Evolutionary conservation across 1,139 yeast genomes (phyloP).

Genomic region (Candida tropicalis): DNA sequence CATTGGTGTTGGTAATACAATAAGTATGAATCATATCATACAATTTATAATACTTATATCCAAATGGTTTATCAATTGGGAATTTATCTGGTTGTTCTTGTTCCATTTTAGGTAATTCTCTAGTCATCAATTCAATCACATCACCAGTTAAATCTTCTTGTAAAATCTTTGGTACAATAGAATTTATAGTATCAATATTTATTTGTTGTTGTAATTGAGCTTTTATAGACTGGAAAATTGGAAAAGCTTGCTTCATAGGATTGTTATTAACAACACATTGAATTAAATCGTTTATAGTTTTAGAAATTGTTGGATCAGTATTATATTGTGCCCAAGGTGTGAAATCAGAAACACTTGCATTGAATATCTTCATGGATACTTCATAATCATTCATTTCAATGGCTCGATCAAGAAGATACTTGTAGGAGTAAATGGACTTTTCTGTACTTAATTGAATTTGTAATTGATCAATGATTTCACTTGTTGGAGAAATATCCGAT

Average conservation of each 20-base stretch:
- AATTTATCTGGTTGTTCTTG: slow-evolving; percentile 26
- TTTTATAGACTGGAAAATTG: slow-evolving; percentile 37
- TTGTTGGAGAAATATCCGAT: slow-evolving; percentile 23
- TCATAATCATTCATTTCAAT: slow-evolving; percentile 22
- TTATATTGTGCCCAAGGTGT: slow-evolving; percentile 33
- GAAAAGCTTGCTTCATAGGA: slow-evolving; percentile 30
- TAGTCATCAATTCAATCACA: slow-evolving; percentile 56
- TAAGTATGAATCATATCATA: slow-evolving; percentile 49
- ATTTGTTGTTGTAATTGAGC: slow-evolving; percentile 38
- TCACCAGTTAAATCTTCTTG: slow-evolving; percentile 56
- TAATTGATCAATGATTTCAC: slow-evolving; percentile 20
- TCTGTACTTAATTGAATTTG: slow-evolving; percentile 17
- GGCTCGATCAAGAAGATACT: slow-evolving; percentile 19
- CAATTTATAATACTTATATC: slow-evolving; percentile 30
- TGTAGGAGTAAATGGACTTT: slow-evolving; percentile 23
- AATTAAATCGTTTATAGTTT: slow-evolving; percentile 38
- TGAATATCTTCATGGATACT: slow-evolving; percentile 33
- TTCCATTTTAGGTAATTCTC: slow-evolving; percentile 59
- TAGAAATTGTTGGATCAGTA: slow-evolving; percentile 31
- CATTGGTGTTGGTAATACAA: slow-evolving; percentile 43
- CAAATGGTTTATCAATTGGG: slow-evolving; percentile 31
- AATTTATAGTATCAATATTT: slow-evolving; percentile 46
- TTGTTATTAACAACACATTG: slow-evolving; percentile 23
- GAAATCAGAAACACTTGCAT: slow-evolving; percentile 29
- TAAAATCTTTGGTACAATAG: slow-evolving; percentile 50